Conservation (phyloP, 495 filamentous ascomycete species). For the Lepidopterella palustris region DNA sequence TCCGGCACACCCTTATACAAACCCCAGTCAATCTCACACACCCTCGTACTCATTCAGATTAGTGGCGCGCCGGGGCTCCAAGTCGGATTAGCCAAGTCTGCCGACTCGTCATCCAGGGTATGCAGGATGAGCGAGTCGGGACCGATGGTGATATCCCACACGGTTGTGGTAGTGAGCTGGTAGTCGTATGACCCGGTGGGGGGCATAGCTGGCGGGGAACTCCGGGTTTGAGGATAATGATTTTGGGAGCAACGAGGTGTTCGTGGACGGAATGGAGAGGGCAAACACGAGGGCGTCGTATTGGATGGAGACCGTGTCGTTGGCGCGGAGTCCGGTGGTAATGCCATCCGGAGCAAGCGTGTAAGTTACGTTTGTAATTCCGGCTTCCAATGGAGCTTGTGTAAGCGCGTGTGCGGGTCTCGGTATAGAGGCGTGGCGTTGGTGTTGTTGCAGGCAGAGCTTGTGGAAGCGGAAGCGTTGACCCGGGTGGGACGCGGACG, state of each 20-base stretch:
- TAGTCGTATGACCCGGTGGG: conserved; percentile 38
- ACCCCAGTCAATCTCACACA: conserved; percentile 51
- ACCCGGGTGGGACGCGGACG: conserved; percentile 48
- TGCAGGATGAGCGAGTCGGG: conserved; percentile 38
- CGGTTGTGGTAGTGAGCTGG: conserved; percentile 33
- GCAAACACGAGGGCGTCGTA: conserved; percentile 52
- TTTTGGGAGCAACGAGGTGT: conserved; percentile 28
- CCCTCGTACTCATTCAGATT: conserved; percentile 44
- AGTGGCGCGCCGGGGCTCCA: conserved; percentile 47
- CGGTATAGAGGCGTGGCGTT: conserved; percentile 18
- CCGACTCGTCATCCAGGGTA: conserved; percentile 15
- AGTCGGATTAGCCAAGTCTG: conserved; percentile 40
- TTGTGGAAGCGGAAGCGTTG: conserved; percentile 22
- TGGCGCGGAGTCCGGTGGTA: conserved; percentile 39
- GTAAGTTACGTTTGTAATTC: conserved; percentile 28
- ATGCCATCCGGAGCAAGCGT: conserved; percentile 26
- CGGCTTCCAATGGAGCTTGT: conserved; percentile 33
- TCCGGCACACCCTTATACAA: conserved; percentile 43
- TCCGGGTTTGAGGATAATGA: conserved; percentile 14
- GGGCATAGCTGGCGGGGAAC: conserved; percentile 23
- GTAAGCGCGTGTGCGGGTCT: conserved; percentile 30
- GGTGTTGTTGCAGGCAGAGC: conserved; percentile 2
- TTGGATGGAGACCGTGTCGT: conserved; percentile 50
- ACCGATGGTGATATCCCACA: conserved; percentile 49
- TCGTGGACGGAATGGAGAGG: conserved; percentile 39